Evolutionary conservation across 352 stramenopile genomes (phyloP).

Genomic region (Phytopythium aichiense): DNA sequence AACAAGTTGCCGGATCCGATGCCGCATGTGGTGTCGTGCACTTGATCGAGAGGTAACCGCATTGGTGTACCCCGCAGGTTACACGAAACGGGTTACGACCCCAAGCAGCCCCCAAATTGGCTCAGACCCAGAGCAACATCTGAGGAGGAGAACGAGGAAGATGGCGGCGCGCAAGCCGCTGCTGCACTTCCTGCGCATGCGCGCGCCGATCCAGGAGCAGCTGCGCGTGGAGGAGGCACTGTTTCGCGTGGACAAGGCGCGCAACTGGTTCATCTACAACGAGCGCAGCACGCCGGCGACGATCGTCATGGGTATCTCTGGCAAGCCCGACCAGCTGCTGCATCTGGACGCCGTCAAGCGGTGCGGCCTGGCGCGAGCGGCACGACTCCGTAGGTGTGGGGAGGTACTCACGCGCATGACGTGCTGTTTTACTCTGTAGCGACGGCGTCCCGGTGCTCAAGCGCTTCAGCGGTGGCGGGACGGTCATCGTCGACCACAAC

Average conservation of each 20-base stretch:
- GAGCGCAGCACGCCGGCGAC: constrained; percentile 59
- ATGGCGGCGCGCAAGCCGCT: constrained; percentile 38
- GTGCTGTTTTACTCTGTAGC: constrained; percentile 19
- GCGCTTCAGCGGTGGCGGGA: constrained; percentile 96
- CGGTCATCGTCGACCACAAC: constrained; percentile 95
- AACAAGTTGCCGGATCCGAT: no score
- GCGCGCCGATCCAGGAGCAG: constrained; percentile 69
- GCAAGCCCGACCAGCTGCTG: constrained; percentile 90
- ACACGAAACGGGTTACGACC: no score
- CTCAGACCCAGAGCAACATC: neutral
- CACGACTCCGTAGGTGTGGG: neutral
- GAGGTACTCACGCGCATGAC: neutral
- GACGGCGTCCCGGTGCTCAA: constrained; percentile 87
- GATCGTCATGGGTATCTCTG: constrained; percentile 95
- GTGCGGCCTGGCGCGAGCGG: constrained; percentile 29
- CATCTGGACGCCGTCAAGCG: constrained; percentile 80
- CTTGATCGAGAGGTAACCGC: neutral
- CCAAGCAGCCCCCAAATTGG: constrained; percentile 1
- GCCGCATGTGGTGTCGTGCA: no score
- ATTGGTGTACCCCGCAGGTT: neutral
- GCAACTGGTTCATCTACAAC: constrained; percentile 86
- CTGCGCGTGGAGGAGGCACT: constrained; percentile 92
- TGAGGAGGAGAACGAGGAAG: neutral
- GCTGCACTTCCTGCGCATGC: constrained; percentile 69
- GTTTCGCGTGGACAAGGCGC: constrained; percentile 80